These are phyloP conservation scores for Yarrowia yakushimensis DNA, from an alignment of 805 yeast species.

Conservation along the genomic window DNA sequence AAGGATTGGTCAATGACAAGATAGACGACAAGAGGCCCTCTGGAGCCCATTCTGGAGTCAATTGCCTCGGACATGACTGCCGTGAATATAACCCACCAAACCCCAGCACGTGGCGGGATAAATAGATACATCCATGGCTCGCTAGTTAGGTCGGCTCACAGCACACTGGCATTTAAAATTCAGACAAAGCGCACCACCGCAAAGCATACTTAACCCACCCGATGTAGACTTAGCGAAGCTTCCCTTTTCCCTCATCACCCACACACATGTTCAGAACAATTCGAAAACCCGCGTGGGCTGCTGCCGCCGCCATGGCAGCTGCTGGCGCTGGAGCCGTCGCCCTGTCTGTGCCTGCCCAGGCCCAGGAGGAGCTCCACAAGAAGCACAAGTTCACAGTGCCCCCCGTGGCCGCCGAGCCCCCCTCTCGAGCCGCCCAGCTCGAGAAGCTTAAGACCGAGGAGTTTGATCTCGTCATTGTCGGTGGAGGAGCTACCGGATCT, in stretches of 20 bases:
- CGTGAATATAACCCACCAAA: neutral
- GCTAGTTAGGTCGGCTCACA: neutral
- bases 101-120: neutral
- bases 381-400: slow-evolving; percentile 3
- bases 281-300: slow-evolving; percentile 24
- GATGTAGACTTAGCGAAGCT: neutral
- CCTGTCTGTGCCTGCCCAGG: slow-evolving; percentile 20
- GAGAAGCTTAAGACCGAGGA: slow-evolving; percentile 41
- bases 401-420: slow-evolving; percentile 28
- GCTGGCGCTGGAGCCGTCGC: slow-evolving; percentile 26
- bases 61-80: neutral
- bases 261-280: slow-evolving; percentile 9
- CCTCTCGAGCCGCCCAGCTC: slow-evolving; percentile 35
- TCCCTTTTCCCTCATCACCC: slow-evolving; percentile 2
- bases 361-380: slow-evolving; percentile 24
- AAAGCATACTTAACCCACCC: slow-evolving; percentile 23
- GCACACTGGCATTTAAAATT: neutral
- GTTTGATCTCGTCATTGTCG: slow-evolving; percentile 80
- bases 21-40: neutral
- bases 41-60: neutral
- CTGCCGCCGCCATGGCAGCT: slow-evolving; percentile 21
- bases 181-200: slow-evolving; percentile 24
- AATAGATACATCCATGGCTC: neutral
- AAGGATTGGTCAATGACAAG: neutral
- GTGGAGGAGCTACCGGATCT: slow-evolving; percentile 96